Evolutionary conservation across 1,284 basidiomycete species (phyloP), one percentile per base, ranked within the genome.

Genomic region (Coniferiporia sulphurascens): DNA sequence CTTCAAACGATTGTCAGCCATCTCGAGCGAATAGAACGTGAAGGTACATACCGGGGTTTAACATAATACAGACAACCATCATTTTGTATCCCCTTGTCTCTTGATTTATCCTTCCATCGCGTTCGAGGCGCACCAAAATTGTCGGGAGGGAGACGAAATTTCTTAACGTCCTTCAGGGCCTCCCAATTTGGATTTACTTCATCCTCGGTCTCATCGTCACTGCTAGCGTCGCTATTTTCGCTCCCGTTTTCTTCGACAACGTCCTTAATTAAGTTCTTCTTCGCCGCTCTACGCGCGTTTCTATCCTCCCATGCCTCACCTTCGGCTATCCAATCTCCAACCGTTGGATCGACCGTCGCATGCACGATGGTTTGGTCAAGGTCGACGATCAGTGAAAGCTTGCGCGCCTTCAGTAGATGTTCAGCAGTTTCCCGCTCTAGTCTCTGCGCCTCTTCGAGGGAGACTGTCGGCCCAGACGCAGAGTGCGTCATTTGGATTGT

Each of bases 341-440:
- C 94, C 0, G 96, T 98, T 1, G 97, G 95, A 73, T 99, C 96
- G 38, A 98, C 96, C 0, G 96, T 98, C 9, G 97, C 96, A 71
- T 99, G 96, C 8, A 99, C 94, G 69, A 99, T 95, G 6, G 96
- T 99, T 73, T 99, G 96, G 76, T 99, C 96, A 45, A 99, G 84
- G 76, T 99, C 96, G 66, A 99, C 96, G 67, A 99, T 98, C 63
- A 99, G 85, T 10, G 93, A 93, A 21, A 99, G 84, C 69, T 89
- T 94, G 60, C 87, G 83, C 13, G 85, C 77, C 53, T 82, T 80
- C 65, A 94, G 80, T 32, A 99, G 84, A 62, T 87, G 84, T 2
- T 87, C 75, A 1, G 91, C 89, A 4, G 88, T 89, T 68, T 94
- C 88, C 35, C 81, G 81, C 69, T 97, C 94, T 63, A 98, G 87